Evolutionary conservation across 192 early-diverging fungal genomes (phyloP), one percentile per base, ranked within the genome.

Genomic region (Coemansia sp.): DNA sequence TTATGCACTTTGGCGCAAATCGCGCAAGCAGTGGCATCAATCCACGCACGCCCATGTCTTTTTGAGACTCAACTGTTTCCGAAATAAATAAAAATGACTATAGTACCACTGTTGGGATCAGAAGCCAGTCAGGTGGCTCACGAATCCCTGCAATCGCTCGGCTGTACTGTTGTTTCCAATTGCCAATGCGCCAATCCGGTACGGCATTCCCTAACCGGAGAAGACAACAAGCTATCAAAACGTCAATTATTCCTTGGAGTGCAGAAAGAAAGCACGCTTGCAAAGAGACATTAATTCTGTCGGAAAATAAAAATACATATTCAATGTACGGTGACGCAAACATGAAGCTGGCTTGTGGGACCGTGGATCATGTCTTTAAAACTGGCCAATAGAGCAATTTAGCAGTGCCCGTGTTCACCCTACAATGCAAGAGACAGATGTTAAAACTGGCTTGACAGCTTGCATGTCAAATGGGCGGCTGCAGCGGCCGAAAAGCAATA

Each of bases 21-120:
- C 82, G 73, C 48, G 75, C 68, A 19, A 88, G 66, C 56, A 88
- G 63, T 2, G 69, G 45, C 15, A 83, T 88, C 58, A 88, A 62
- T 14, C 73, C 71, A 58, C 82, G 83, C 47, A 87, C 81, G 3
- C 86, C 87, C 87, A 87, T 88, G 29, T 23, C 51, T 25, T 10
- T 24, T 19, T 10, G 50, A 27, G 12, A 27, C 14, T 54, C 50
- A 54, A 25, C 2, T 6, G 22, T 54, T 52, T 52, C 21, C 17
- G 11, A 8, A 23, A 23, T 52, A 7, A 32, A 32, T 6, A 32
- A 32, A 32, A 32, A 32, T 51, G 17, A 23, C 14, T 54, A 3
- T 22, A 32, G 7, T 32, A 32, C 32, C 32, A 32, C 52, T 32
- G 7, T 14, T 23, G 52, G 52, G 41, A 43, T 43, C 41, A n/a